Conservation (phyloP, 2,329 filamentous ascomycete species). For the Pyrenophora seminiperda region DNA sequence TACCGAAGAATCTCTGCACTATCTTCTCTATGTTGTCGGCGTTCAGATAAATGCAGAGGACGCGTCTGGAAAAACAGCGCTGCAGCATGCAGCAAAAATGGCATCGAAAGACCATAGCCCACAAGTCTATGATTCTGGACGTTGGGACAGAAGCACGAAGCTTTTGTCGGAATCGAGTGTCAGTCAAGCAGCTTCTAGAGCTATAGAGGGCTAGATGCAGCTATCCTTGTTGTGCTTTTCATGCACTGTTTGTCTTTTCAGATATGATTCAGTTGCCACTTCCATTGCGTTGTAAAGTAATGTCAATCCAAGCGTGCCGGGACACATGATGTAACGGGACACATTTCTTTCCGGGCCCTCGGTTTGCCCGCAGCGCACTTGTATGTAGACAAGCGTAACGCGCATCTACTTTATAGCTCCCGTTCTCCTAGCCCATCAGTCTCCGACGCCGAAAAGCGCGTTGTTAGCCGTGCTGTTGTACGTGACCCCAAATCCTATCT, state of each 20-base stretch:
- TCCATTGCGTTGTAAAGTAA: too few species aligned
- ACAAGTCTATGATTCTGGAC: neutral
- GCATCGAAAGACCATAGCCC: conserved; percentile 1
- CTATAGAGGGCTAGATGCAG: neutral
- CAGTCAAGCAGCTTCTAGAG: neutral
- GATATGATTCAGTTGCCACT: too few species aligned
- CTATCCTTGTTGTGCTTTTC: neutral
- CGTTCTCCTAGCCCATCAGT: too few species aligned
- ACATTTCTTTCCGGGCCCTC: conserved; percentile 1
- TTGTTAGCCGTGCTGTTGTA: too few species aligned
- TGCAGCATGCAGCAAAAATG: conserved; percentile 10
- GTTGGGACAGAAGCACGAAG: neutral
- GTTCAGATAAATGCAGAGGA: conserved; percentile 13
- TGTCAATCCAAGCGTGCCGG: neutral
- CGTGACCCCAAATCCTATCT: too few species aligned
- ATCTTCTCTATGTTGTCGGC: conserved; percentile 14
- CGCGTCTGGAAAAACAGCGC: conserved; percentile 11
- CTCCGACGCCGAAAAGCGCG: too few species aligned
- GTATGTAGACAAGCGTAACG: conserved; percentile 3
- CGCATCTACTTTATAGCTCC: too few species aligned
- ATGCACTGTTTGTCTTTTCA: neutral
- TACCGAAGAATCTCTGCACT: conserved; percentile 10
- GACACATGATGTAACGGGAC: conserved; percentile 1
- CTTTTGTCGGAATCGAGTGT: conserved; percentile 1
- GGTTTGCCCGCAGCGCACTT: neutral